Evolutionary conservation across 192 early-diverging fungal species (phyloP), one percentile per base, ranked within the genome.

Genomic region (Umbelopsis sp.): DNA sequence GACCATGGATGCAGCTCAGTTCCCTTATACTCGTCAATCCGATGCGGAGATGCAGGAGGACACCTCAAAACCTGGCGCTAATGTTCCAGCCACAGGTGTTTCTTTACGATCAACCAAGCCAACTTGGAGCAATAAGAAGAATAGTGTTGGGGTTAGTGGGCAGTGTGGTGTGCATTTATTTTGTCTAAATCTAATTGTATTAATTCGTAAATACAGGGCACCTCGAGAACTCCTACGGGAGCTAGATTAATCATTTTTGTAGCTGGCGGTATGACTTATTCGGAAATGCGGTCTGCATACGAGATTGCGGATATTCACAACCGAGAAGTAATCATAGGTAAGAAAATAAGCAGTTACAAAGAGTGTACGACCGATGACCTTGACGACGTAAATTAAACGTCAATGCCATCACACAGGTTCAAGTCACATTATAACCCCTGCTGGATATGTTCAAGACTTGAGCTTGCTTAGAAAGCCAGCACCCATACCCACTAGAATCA

Each of bases 201-300:
- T 33, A 33, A n/a, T 66, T 70, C 48, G 45, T 51, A 5, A 64
- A 27, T 50, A 58, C 21, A 71, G 66, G 69, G 46, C 9, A n/a
- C 47, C 0, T 10, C 21, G 46, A 27, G 72, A 69, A 48, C 73
- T 72, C n/a, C 80, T 68, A 48, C 69, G 15, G 91, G 91, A 22
- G 80, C 88, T 5, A 81, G 90, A 41, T 49, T 93, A n/a, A 84
- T 94, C 53, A 79, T 96, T 9, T 96, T 96, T 68, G 79, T 95
- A 49, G 85, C 91, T 33, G 94, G 94, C 45, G 94, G 94, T 22
- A 76, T 92, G 41, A 88, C 90, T 21, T 92, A 87, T 41, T 89
- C 92, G 35, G 94, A 96, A 75, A 81, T 95, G 44, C 84, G 92
- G 41, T 76, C 85, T 3, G 79, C 82, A 44, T 89, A 92, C 71